Base-by-base conservation (phyloP, 2,329 filamentous ascomycete species). In the Orbilia javanica region DNA sequence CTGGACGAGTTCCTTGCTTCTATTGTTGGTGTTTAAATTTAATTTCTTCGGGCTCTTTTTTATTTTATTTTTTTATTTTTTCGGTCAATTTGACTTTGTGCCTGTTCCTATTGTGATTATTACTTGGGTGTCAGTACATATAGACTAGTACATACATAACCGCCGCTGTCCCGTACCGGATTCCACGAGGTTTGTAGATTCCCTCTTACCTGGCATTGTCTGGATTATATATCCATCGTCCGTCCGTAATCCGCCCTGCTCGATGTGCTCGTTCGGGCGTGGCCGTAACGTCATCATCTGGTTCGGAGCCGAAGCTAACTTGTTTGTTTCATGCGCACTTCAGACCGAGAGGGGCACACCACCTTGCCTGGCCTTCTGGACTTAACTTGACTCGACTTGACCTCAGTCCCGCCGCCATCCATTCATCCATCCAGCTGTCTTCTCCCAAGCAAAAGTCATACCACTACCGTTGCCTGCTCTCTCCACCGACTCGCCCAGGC, bases 311-410 rank as follows among this genome's bases (percentile, higher is more conserved):
- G 46, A 11, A 25, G 46, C 70, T 74, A 74, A 74, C 62, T 66
- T 36, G 36, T 74, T 72, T 72, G 67, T 71, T 62, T 64, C 55
- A 42, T 71, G 67, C 67, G 67, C 67, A 71, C 31, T 64, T 46
- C 34, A 70, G 67, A 62, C 20, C 20, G 39, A 48, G 42, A 53
- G 29, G 29, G 42, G 46, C 63, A 52, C 53, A 70, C 68, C 57
- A 55, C 42, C 42, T 52, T 27, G 27, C 57, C 34, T 44, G 10
- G n/a, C n/a, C n/a, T n/a, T n/a, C n/a, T n/a, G n/a, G n/a, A n/a
- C n/a, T n/a, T n/a, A n/a, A n/a, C n/a, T n/a, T n/a, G n/a, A n/a
- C n/a, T n/a, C n/a, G n/a, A 18, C 34, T 20, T 44, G 8, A 27
- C 39, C 15, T 27, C 11, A 4, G 15, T 42, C 29, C n/a, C n/a